These are phyloP conservation scores for Aspergillus cejpii DNA, from an alignment of 2,329 filamentous ascomycete species.

Conservation along the genomic window DNA sequence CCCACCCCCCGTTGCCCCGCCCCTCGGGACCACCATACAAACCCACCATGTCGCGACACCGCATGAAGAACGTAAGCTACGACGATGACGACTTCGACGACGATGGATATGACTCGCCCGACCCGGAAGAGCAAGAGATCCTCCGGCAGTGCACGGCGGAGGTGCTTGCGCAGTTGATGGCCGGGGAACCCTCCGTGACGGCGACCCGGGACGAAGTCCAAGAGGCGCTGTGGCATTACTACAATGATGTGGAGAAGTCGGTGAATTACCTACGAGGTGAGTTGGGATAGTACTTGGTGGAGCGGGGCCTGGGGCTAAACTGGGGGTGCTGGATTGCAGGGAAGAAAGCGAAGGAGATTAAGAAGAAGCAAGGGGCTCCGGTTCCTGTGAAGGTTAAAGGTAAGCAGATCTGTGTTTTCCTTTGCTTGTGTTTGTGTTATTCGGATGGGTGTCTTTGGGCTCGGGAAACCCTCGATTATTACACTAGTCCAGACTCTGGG, in stretches of 20 bases:
- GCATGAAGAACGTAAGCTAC: constrained; percentile 41
- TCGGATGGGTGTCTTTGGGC: constrained; percentile 26
- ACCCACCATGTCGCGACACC: constrained; percentile 40
- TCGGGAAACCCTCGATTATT: constrained; percentile 15
- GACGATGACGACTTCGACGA: constrained; percentile 40
- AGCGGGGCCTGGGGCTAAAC: constrained; percentile 3
- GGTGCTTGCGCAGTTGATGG: constrained; percentile 60
- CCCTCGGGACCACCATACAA: not conserved
- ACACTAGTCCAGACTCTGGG: not conserved
- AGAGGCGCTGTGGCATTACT: constrained; percentile 91
- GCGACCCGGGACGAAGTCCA: constrained; percentile 68
- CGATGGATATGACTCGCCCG: constrained; percentile 38
- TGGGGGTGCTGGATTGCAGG: constrained; percentile 13
- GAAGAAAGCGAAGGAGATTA: constrained; percentile 34
- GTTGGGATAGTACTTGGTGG: constrained; percentile 12
- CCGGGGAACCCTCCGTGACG: constrained; percentile 52
- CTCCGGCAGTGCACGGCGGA: constrained; percentile 61
- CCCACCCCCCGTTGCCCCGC: constrained; percentile 3
- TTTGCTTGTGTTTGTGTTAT: constrained; percentile 8
- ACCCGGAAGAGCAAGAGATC: constrained; percentile 45
- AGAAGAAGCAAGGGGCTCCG: constrained; percentile 26
- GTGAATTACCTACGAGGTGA: constrained; percentile 70
- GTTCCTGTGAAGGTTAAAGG: constrained; percentile 22
- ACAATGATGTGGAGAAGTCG: constrained; percentile 83
- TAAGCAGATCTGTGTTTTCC: constrained; percentile 19